Evolutionary conservation across 768 basidiomycete genomes (phyloP), one percentile per base, ranked within the genome.

Genomic region (Trametes cingulata): DNA sequence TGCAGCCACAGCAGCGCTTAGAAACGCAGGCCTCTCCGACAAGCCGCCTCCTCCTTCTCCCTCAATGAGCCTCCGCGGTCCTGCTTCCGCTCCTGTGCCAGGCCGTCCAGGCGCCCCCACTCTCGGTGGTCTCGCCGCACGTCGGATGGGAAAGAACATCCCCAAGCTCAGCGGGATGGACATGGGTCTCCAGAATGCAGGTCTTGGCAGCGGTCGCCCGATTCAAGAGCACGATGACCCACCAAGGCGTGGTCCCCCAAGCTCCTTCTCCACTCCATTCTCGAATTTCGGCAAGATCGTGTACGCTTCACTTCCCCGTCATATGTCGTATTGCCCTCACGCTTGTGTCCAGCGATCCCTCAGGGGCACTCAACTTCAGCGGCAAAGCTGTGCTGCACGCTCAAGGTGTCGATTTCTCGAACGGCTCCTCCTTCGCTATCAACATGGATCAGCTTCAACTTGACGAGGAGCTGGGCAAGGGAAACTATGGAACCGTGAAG

Each of bases 401-500:
- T 0, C 79, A 87, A 22, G 97, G 97, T 56, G 88, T 90, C 39
- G 85, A 90, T 66, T 99, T 99, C 73, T 88, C 87, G 27, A 93
- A 87, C 65, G 97, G 97, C 43, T 83, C 89, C 42, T 93, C 90
- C 9, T 97, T 93, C 73, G 81, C 86, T 54, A 97, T 99, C 77
- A 96, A 93, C 75, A 96, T 96, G 96, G 84, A 85, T 58, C 89
- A 98, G 71, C 83, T 99, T 56, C 82, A 91, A 58, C 82, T 98
- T 58, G 81, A 90, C 60, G 95, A 98, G 69, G 97, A 98, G 74
- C 83, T 98, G 52, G 97, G 97, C 35, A 88, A 87, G 68, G 97
- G 97, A 35, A 97, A 97, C 73, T 98, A 98, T 69, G 97, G 97
- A 42, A 96, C 95, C 2, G 97, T 99, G 4, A 95, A 95, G 79